Conservation (phyloP, 225 moss, liverwort and hornwort genomes). For the Physcomitrellopsis africana region DNA sequence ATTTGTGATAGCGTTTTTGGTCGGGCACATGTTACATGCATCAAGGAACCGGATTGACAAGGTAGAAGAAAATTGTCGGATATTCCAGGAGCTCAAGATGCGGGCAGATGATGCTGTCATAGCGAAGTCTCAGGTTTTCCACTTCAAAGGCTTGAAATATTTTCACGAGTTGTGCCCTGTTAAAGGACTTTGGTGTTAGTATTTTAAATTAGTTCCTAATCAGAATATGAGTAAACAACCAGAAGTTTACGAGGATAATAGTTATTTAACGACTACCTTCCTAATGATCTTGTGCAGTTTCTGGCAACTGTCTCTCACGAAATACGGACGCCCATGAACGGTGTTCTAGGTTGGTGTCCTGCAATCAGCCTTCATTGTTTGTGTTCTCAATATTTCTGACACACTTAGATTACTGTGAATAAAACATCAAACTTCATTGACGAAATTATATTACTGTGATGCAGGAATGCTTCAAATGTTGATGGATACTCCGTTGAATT, state of each 20-base stretch:
- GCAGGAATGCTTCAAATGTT: conserved; percentile 81
- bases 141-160: background rate
- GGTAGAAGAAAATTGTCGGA: conserved; percentile 67
- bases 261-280: conserved; percentile 16
- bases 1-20: conserved; percentile 58
- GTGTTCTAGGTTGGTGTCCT: conserved; percentile 60
- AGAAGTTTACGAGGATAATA: conserved; percentile 5
- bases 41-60: conserved; percentile 60
- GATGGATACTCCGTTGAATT: conserved; percentile 66
- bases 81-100: conserved; percentile 61
- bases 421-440: background rate
- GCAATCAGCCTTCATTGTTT: conserved; percentile 12
- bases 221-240: background rate
- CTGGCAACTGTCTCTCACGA: conserved; percentile 74
- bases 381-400: background rate
- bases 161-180: conserved; percentile 3
- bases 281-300: conserved; percentile 51
- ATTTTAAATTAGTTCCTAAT: too few relatives aligned
- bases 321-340: conserved; percentile 77
- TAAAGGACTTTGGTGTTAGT: background rate
- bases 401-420: too few relatives aligned
- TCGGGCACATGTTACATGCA: conserved; percentile 67
- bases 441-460: conserved; percentile 27
- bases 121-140: conserved; percentile 65
- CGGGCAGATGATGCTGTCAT: conserved; percentile 69